phyloP scores from a whole-genome alignment of 1,139 yeast genomes.

The Debaryomyces subglobosus region DNA sequence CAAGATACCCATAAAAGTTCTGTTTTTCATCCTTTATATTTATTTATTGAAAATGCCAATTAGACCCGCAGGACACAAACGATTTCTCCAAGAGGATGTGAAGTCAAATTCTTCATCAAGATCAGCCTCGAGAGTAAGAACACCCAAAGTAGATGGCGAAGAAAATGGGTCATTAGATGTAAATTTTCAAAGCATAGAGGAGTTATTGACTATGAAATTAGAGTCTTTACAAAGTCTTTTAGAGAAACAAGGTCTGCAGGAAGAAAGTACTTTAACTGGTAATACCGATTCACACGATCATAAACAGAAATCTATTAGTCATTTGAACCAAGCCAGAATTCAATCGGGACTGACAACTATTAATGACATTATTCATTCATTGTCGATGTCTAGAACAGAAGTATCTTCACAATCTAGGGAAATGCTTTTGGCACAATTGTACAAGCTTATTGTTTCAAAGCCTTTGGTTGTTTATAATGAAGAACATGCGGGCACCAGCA shows the following conservation, averaged over 20 bases:
- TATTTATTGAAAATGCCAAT: conserved; percentile 11
- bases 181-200: conserved; percentile 44
- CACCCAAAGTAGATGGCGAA: conserved; percentile 49
- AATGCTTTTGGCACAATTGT: conserved; percentile 53
- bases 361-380: conserved; percentile 43
- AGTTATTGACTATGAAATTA: conserved; percentile 40
- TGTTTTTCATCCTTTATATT: not conserved
- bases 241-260: conserved; percentile 15
- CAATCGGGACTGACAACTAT: conserved; percentile 42
- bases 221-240: conserved; percentile 33
- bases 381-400: conserved; percentile 44
- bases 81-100: conserved; percentile 20
- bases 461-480: conserved; percentile 46
- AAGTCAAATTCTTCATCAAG: conserved; percentile 35
- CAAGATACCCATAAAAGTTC: not conserved
- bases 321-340: conserved; percentile 39
- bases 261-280: conserved; percentile 1
- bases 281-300: conserved; percentile 22
- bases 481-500: conserved; percentile 33
- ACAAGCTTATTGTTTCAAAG: conserved; percentile 47
- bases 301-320: conserved; percentile 36
- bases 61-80: conserved; percentile 10
- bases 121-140: conserved; percentile 42
- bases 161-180: conserved; percentile 45
- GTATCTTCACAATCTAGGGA: conserved; percentile 55